phyloP scores from a whole-genome alignment of 331 rosid species.

The Pyracantha coccinea region DNA sequence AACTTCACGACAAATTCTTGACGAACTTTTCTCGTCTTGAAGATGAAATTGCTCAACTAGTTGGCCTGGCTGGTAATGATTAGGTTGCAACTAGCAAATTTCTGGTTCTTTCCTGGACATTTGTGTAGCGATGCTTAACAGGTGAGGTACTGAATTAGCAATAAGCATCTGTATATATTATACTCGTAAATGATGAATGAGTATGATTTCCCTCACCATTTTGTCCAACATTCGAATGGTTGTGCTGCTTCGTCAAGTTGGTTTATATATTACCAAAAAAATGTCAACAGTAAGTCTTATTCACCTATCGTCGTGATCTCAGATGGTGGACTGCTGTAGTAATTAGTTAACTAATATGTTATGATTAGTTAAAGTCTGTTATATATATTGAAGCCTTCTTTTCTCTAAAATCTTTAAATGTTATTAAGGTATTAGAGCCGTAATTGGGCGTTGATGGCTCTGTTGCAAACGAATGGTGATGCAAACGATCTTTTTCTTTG shows the following conservation, averaged over 20 bases:
- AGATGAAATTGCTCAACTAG: slow-evolving; percentile 51
- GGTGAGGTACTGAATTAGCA: background rate
- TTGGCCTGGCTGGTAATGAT: slow-evolving; percentile 37
- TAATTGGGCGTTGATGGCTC: too few species aligned
- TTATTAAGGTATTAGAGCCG: too few species aligned
- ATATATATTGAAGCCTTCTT: too few species aligned
- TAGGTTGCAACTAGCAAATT: slow-evolving; percentile 16
- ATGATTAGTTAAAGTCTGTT: too few species aligned
- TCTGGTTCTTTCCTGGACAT: background rate
- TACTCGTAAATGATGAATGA: background rate
- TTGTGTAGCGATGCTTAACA: background rate
- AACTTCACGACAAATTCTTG: slow-evolving; percentile 39
- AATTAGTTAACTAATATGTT: too few species aligned
- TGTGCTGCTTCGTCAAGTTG: background rate
- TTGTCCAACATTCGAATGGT: background rate
- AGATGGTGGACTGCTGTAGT: too few species aligned
- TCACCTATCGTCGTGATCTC: too few species aligned
- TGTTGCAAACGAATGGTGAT: too few species aligned
- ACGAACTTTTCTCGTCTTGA: slow-evolving; percentile 57
- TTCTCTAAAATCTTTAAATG: too few species aligned
- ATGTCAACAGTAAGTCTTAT: too few species aligned
- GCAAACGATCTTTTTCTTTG: too few species aligned
- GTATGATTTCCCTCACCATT: background rate
- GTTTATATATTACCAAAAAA: background rate
- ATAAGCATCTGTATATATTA: too few species aligned